Evolutionary conservation across 2,329 filamentous ascomycete genomes (phyloP), one percentile per base, ranked within the genome.

Genomic region (Trichoderma breve): DNA sequence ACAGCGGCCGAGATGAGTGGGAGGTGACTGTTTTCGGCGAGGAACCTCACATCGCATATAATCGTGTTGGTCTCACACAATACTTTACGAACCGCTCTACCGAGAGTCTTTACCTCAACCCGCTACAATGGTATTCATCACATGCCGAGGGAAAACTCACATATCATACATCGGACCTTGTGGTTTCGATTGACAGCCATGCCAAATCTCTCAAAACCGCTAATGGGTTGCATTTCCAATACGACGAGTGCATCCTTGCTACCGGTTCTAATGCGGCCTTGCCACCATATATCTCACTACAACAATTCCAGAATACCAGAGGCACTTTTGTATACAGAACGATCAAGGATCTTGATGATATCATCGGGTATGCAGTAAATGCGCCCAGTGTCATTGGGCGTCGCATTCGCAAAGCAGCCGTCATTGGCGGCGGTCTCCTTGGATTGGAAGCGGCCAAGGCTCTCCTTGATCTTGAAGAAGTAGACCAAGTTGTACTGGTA

Each of bases 261-360:
- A 97, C 94, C 0, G 94, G 94, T 14, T 97, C 94, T 1, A 91
- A 97, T 80, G 94, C 94, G 11, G 83, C 96, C 2, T 86, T 97
- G 1, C 93, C 88, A 0, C 81, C 77, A 1, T 87, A 92, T 72
- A 94, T 92, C 0, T 93, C 93, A 0, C 15, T 11, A 3, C 6
- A 58, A 24, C 30, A 43, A 21, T 93, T 93, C 51, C 86, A 94
- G 77, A 90, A 95, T 79, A 93, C 93, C 12, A 89, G 89, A 28
- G 94, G 94, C 1, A 92, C 97, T 3, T 97, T 97, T 77, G 93
- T 97, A 8, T 97, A 97, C 80, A 88, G 94, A 62, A 97, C 91
- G 0, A 95, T 97, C 73, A 89, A 92, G 3, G 94, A 97, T 79
- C 82, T 97, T 43, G 86, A 94, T 78, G 88, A 86, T 57, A 86